Evolutionary conservation across 2,329 filamentous ascomycete genomes (phyloP).

Genomic region (Pseudogymnoascus destructans): DNA sequence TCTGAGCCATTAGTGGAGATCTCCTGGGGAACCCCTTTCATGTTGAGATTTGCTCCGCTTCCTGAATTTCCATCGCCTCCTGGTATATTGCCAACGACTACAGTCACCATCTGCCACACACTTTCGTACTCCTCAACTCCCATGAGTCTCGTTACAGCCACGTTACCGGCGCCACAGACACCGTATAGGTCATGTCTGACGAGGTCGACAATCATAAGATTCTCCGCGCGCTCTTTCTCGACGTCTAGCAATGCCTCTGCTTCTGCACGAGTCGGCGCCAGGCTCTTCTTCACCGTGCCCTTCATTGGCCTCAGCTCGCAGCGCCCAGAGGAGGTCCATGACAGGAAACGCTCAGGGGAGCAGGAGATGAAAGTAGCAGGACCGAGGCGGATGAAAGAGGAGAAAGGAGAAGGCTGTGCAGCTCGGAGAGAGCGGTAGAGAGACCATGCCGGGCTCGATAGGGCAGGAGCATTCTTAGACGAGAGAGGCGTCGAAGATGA

Average conservation of each 20-base stretch:
- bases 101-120: constrained; percentile 83
- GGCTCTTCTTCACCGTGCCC: constrained; percentile 76
- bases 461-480: constrained; percentile 1
- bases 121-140: constrained; percentile 82
- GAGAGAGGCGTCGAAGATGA: neutral
- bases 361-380: constrained; percentile 62
- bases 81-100: constrained; percentile 59
- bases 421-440: constrained; percentile 24
- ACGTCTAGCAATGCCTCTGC: constrained; percentile 62
- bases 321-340: constrained; percentile 44
- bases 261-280: constrained; percentile 51
- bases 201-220: constrained; percentile 94
- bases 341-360: constrained; percentile 82
- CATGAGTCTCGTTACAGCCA: constrained; percentile 66
- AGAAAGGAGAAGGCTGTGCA: constrained; percentile 35
- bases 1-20: constrained; percentile 8
- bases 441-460: constrained; percentile 17
- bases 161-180: constrained; percentile 63
- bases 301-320: constrained; percentile 90
- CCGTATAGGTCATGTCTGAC: constrained; percentile 87
- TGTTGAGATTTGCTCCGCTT: neutral
- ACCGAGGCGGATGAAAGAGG: constrained; percentile 64
- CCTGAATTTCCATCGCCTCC: neutral
- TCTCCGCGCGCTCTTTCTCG: constrained; percentile 87
- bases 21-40: neutral